Base-by-base conservation (phyloP, 1,284 basidiomycete genomes). In the Puccinia horiana region DNA sequence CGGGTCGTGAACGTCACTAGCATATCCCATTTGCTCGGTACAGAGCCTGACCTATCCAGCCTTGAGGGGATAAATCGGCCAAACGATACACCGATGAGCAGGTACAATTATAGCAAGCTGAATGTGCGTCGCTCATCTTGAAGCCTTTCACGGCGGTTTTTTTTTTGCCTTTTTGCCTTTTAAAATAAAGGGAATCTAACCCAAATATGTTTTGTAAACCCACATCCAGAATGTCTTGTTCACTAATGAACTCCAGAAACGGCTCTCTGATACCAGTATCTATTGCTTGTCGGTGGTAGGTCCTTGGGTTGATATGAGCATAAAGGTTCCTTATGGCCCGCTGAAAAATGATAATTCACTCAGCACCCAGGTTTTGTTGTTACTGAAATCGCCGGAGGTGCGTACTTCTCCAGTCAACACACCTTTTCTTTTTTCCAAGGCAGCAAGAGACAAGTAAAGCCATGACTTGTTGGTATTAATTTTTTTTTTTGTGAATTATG, bases 311-410 rank as follows among this genome's bases (percentile, higher is more conserved):
- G 32, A 2, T 12, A 6, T 23, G 37, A 8, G 42, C 4, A 49
- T 47, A 49, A 18, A 47, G 1, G 37, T 35, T 37, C 35, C 37
- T 65, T 5, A 23, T 29, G 20, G 26, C 35, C 23, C 63, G 6
- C 37, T 65, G 35, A 65, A 1, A 42, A 65, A 35, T 26, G 18
- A n/a, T 70, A 11, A 37, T n/a, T 42, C 20, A 20, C 49, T 44
- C 23, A 80, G 78, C 78, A 80, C 54, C 78, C 78, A 35, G 78
- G 78, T 63, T 9, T 72, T 6, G 78, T 80, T 20, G 63, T 23
- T 11, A 47, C 78, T 23, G 54, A 63, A 44, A 12, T 80, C 1
- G 32, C 58, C 54, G 44, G 35, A 73, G 52, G 69, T 73, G 18
- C 26, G 37, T 16, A 2, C 40, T 44, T 29, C 6, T 40, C 40